Evolutionary conservation across 805 yeast genomes (phyloP), one percentile per base, ranked within the genome.

Genomic region (Ogataea nitratoaversa): DNA sequence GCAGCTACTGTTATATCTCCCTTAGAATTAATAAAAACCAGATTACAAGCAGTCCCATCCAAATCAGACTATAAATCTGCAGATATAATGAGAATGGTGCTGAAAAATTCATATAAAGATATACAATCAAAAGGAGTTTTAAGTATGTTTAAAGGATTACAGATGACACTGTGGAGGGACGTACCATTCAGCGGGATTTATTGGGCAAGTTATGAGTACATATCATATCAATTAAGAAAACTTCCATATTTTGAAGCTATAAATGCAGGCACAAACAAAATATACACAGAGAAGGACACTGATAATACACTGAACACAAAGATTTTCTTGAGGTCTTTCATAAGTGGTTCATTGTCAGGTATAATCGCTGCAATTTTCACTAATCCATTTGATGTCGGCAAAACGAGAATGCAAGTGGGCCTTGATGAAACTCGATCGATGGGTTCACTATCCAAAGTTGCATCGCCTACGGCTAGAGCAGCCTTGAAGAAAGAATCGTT

Each of bases 331-430:
- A 74, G 79, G 37, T 78, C 88, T 24, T 90, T 91, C 54, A 44
- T 84, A 3, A 76, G 93, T 9, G 99, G 99, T 0, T 84, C 91
- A 0, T 47, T 84, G 0, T 79, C 95, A 4, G 99, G 99, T 1
- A 62, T 84, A 0, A 64, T 85, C 4, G 96, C 97, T 0, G 96
- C 98, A 0, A 51, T 91, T 2, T 66, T 75, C 31, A 93, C 99
- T 2, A 89, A 95, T 42, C 98, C 99, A 1, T 93, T 93, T 54
- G 99, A 93, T 60, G 99, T 93, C 8, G 98, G 97, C 4, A 93
- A 93, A 56, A 93, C 99, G 5, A 71, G 98, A 53, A 67, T 87
- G 44, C 99, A 93, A 62, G 73, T 86, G 4, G 66, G 74, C n/a
- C 60, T 65, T 49, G 73, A 60, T 47, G 63, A 52, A 30, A 48